A percentile compares a stretch with the other conserved stretches of the same genome.
Evolutionary conservation across 106 monocot species (phyloP).

Genomic region (Acorus calamus): DNA sequence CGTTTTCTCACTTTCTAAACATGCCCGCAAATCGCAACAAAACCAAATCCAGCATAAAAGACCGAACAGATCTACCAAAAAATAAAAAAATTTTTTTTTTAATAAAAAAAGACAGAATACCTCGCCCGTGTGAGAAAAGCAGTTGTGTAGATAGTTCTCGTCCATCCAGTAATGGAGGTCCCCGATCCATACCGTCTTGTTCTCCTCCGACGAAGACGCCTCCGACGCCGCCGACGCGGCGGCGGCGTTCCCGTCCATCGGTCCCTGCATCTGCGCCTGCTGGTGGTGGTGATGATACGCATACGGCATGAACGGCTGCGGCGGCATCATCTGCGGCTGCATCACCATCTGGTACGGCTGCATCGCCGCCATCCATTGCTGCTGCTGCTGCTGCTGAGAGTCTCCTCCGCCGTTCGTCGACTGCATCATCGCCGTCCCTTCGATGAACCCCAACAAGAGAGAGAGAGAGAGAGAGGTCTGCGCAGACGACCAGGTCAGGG

Average conservation of each 20-base stretch:
- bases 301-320: slow-evolving; percentile 25
- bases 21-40: too few relatives aligned
- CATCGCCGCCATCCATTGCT: slow-evolving; percentile 34
- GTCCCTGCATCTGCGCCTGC: slow-evolving; percentile 7
- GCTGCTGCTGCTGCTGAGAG: slow-evolving; percentile 13
- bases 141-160: slow-evolving; percentile 59
- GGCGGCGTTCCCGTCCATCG: too few relatives aligned
- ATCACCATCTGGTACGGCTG: slow-evolving; percentile 20
- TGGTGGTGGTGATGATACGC: slow-evolving; percentile 3
- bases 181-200: slow-evolving; percentile 71
- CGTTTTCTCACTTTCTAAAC: too few relatives aligned
- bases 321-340: slow-evolving; percentile 29
- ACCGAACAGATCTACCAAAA: too few relatives aligned
- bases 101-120: too few relatives aligned
- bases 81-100: too few relatives aligned
- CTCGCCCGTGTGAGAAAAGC: slow-evolving; percentile 65
- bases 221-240: too few relatives aligned
- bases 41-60: too few relatives aligned
- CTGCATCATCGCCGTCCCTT: slow-evolving; percentile 13
- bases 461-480: neutral
- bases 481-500: neutral
- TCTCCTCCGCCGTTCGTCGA: slow-evolving; percentile 19
- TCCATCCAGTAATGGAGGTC: slow-evolving; percentile 82
- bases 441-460: too few relatives aligned
- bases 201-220: slow-evolving; percentile 42